These are phyloP conservation scores for Pedinophyceae sp. DNA, from an alignment of 139 green algal genomes.

Conservation along the genomic window DNA sequence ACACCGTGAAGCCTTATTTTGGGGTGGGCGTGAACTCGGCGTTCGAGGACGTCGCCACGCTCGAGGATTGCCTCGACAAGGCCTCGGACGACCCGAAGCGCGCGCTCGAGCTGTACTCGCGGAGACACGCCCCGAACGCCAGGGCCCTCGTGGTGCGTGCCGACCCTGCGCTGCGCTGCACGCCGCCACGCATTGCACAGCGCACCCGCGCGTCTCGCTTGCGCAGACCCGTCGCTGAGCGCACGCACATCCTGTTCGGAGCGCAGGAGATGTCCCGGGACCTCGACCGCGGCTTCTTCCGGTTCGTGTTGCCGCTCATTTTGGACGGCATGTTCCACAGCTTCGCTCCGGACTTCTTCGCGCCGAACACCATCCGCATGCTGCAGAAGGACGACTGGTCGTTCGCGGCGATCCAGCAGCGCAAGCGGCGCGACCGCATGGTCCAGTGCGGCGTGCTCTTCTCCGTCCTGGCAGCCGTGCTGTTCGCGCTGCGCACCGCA, in stretches of 20 bases:
- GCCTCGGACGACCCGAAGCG: neutral
- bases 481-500: too few species aligned
- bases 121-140: conserved; percentile 15
- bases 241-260: too few species aligned
- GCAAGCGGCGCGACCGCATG: conserved; percentile 7
- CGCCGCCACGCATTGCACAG: too few species aligned
- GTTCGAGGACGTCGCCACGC: conserved; percentile 26
- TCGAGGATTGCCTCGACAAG: neutral
- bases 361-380: conserved; percentile 11
- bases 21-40: conserved; percentile 34
- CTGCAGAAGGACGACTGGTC: conserved; percentile 4
- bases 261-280: conserved; percentile 15
- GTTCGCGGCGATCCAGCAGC: conserved; percentile 1
- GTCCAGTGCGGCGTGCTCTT: too few species aligned
- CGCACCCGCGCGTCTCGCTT: too few species aligned
- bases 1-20: conserved; percentile 44
- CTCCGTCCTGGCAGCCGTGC: too few species aligned
- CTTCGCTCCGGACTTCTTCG: conserved; percentile 8
- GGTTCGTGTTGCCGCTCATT: conserved; percentile 33
- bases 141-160: conserved; percentile 32
- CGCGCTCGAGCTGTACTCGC: conserved; percentile 14
- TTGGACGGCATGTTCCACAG: conserved; percentile 22
- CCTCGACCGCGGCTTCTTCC: conserved; percentile 28
- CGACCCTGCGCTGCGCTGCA: too few species aligned
- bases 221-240: too few species aligned